A percentile compares a stretch with the other conserved stretches of the same genome.
Evolutionary conservation across 169 alveolate species (phyloP).

Genomic region (Plasmodium vinckei): DNA sequence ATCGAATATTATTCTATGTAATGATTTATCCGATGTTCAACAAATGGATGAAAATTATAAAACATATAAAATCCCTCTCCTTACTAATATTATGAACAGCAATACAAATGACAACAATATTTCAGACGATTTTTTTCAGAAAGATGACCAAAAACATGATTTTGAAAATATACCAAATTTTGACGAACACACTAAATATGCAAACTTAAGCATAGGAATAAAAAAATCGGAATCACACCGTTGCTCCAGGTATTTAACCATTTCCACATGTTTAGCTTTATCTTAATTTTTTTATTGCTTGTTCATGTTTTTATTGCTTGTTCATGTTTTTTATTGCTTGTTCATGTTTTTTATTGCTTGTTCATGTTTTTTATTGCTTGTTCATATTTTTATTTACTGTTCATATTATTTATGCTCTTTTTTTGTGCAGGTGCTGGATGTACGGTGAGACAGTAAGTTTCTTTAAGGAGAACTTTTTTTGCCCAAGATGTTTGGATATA

Average conservation of each 20-base stretch:
- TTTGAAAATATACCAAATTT: constrained; percentile 17
- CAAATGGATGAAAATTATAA: constrained; percentile 24
- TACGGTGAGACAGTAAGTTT: constrained; percentile 38
- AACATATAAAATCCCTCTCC: constrained; percentile 51
- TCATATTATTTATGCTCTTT: background rate
- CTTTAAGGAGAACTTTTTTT: constrained; percentile 50
- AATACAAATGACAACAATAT: background rate
- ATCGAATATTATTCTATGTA: constrained; percentile 48
- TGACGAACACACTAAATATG: constrained; percentile 13
- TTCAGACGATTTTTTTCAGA: constrained; percentile 20
- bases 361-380: background rate
- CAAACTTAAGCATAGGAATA: constrained; percentile 44
- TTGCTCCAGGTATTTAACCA: constrained; percentile 30
- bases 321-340: too few relatives aligned
- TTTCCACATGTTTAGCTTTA: background rate
- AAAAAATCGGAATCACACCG: constrained; percentile 8
- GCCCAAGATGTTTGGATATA: constrained; percentile 60
- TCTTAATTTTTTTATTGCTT: constrained; percentile 1
- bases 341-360: background rate
- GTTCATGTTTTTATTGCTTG: too few relatives aligned
- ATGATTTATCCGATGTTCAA: constrained; percentile 17
- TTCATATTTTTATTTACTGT: background rate
- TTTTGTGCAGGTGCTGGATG: constrained; percentile 65
- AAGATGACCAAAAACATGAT: background rate
- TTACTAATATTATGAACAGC: background rate